These are phyloP conservation scores for Trichaptum fuscoviolaceum DNA, from an alignment of 768 basidiomycete species.

Conservation along the genomic window DNA sequence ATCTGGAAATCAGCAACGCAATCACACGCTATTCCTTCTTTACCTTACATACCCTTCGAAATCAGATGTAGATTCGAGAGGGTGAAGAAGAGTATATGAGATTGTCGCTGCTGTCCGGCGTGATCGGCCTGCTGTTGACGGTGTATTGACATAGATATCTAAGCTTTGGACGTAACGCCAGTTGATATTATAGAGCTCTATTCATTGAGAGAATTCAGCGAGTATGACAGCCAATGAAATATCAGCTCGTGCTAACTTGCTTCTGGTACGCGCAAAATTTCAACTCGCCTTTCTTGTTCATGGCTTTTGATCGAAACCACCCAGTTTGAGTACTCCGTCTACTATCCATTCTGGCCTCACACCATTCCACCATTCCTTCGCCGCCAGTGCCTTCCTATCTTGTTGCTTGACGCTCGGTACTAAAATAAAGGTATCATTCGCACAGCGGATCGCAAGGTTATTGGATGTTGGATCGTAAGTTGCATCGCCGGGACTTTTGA, in stretches of 20 bases:
- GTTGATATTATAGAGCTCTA: too few species aligned
- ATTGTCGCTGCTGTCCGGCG: too few species aligned
- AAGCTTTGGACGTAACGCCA: too few species aligned
- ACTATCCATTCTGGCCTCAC: slow-evolving; percentile 25
- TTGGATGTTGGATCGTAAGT: slow-evolving; percentile 34
- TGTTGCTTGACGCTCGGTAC: slow-evolving; percentile 59
- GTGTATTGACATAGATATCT: too few species aligned
- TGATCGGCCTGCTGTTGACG: too few species aligned
- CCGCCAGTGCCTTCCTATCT: slow-evolving; percentile 46
- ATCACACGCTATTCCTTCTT: neutral
- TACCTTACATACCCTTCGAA: neutral
- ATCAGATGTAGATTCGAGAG: neutral
- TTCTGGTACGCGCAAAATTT: neutral
- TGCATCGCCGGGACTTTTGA: slow-evolving; percentile 35
- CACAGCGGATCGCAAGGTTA: slow-evolving; percentile 51
- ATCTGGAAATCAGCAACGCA: neutral
- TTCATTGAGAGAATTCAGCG: too few species aligned
- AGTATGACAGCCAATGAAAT: neutral
- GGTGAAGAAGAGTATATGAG: neutral
- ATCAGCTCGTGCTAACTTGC: neutral
- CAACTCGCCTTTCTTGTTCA: neutral
- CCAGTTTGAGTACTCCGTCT: slow-evolving; percentile 4
- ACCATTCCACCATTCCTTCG: slow-evolving; percentile 81
- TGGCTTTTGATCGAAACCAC: neutral
- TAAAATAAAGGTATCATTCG: slow-evolving; percentile 42